Conservation (phyloP, 805 yeast genomes). For the Wickerhamomyces hampshirensis region DNA sequence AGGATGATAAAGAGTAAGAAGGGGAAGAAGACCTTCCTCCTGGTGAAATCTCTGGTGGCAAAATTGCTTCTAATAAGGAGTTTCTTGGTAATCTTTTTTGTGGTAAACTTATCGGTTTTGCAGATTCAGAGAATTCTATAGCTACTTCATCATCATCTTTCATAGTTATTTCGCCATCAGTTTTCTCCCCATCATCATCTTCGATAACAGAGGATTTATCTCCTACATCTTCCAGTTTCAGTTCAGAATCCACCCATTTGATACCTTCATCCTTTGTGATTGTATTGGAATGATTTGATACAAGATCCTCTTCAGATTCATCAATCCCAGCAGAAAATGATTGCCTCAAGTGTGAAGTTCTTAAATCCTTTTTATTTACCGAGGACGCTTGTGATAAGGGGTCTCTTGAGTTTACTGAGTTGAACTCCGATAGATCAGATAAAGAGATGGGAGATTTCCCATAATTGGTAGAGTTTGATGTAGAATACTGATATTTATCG, state of each 20-base stretch:
- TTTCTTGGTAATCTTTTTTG: constrained; percentile 15
- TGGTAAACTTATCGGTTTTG: constrained; percentile 16
- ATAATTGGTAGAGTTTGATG: constrained; percentile 24
- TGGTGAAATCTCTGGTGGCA: constrained; percentile 17
- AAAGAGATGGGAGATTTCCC: constrained; percentile 23
- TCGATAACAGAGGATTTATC: constrained; percentile 4
- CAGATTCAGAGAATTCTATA: constrained; percentile 13
- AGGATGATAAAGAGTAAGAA: constrained; percentile 17
- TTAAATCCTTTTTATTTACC: constrained; percentile 5
- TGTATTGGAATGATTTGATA: constrained; percentile 7
- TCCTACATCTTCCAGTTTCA: neutral
- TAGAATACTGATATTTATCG: constrained; percentile 21
- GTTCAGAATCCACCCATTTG: constrained; percentile 15
- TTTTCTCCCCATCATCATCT: constrained; percentile 6
- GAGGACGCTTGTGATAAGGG: constrained; percentile 9
- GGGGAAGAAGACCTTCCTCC: constrained; percentile 22
- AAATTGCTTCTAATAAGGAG: constrained; percentile 24
- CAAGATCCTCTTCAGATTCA: constrained; percentile 16
- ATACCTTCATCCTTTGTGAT: constrained; percentile 15
- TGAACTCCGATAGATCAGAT: constrained; percentile 25
- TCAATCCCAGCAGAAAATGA: constrained; percentile 16
- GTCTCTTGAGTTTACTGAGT: constrained; percentile 13
- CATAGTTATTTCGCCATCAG: neutral
- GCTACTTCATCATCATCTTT: constrained; percentile 21
- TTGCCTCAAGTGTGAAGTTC: constrained; percentile 14